Base-by-base conservation (phyloP, 2,329 filamentous ascomycete genomes). In the Botrytis deweyae region DNA sequence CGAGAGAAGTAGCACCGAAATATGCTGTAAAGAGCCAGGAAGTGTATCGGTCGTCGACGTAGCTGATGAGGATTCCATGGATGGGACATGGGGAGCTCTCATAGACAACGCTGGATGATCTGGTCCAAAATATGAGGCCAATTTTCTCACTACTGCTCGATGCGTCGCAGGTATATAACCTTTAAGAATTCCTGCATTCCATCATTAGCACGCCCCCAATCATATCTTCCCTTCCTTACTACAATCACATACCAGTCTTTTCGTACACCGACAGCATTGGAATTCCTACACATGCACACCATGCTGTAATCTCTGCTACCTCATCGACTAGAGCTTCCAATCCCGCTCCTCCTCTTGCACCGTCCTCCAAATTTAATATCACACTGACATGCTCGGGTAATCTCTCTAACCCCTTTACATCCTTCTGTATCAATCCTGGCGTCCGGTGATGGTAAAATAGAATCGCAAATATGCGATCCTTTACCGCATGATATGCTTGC, bases 401-500 rank as follows among this genome's bases (percentile, higher is more conserved):
- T 78, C 92, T 90, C 74, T 86, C 87, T 73, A 99, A 83, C 16
- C 88, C 87, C 81, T 90, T 90, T 40, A 98, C 91, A 84, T 99
- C 96, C 80, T 92, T 91, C 80, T 92, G 90, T 78, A 99, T 97
- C 81, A 97, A 90, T 81, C 97, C 93, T 12, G 96, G 96, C 0
- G 95, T 97, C 70, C 93, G 93, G 83, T 99, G 96, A 84, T 99
- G 97, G 84, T 99, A 96, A 82, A 95, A 95, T 72, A 97, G 86
- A 75, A 98, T 88, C 16, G 93, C 93, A 71, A 94, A 89, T 76
- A 95, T 85, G 74, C 93, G 91, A 81, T 96, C 92, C 78, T 90
- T 86, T 68, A 97, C 87, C 14, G 91, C 89, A 82, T 95, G 92
- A 84, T 94, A 96, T 72, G 90, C 89, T 81, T 94, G 91, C 74